Evolutionary conservation across 164 flowering plant species (phyloP), one percentile per base, ranked within the genome.

Genomic region (Umbellularia californica): DNA sequence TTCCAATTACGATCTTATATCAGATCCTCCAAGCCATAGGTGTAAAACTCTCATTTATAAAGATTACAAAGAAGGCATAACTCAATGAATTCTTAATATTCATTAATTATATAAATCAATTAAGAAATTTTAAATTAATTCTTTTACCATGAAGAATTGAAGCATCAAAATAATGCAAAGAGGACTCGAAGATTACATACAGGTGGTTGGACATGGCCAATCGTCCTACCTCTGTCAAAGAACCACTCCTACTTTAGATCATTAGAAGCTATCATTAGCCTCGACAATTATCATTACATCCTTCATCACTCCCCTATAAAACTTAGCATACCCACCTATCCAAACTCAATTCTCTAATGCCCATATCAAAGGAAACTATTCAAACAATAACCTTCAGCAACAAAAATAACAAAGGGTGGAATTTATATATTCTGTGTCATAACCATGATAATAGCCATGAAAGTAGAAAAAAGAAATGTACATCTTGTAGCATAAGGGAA

Each of bases 241-340:
- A 95, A 95, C 47, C 93, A 98, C 70, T 87, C 89, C 82, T 90
- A 97, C 77, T 84, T 92, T 74, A 88, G 84, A 74, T 93, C 98
- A 72, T 93, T 94, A 5, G 85, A 55, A 41, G 83, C 78, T 80
- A 76, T 90, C 55, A 89, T 80, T 17, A 95, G 77, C 79, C 91
- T 92, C 96, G 0, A 97, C 99, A 72, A 93, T 86, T 68, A 84
- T 84, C 20, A 84, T 87, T 2, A 97, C 97, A 76, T 84, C 79
- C 71, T 72, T 75, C 62, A 90, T 71, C 15, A 83, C 78, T 69
- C 98, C 98, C 76, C 73, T 95, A 81, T 93, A 95, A 2, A 95
- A 97, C 87, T 93, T 95, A 72, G 97, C 97, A 84, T 86, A 90
- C 62, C 99, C 97, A 76, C 97, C 97, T 86, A 81, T 89, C 15